Evolutionary conservation across 1,284 basidiomycete species (phyloP).

Genomic region (Pseudozyma sp.): DNA sequence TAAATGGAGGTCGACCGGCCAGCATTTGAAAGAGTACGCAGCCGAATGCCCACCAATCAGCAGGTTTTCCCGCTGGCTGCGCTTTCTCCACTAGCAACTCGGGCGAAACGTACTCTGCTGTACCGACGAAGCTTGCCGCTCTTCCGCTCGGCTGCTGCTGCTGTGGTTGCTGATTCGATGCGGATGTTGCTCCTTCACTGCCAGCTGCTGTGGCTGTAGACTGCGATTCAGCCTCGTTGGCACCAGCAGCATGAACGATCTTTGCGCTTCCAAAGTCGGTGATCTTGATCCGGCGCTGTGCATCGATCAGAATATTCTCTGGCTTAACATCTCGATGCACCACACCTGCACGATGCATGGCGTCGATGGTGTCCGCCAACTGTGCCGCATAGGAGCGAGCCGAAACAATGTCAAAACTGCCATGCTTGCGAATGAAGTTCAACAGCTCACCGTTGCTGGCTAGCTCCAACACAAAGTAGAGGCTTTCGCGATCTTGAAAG

Average conservation of each 20-base stretch:
- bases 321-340: slow-evolving; percentile 66
- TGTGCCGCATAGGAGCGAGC: slow-evolving; percentile 63
- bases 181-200: background rate
- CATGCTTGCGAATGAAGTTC: slow-evolving; percentile 58
- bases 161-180: background rate
- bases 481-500: slow-evolving; percentile 66
- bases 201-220: background rate
- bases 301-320: slow-evolving; percentile 66
- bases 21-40: slow-evolving; percentile 74
- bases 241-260: slow-evolving; percentile 40
- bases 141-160: background rate
- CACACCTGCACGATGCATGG: slow-evolving; percentile 63
- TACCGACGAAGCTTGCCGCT: slow-evolving; percentile 90
- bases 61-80: slow-evolving; percentile 69
- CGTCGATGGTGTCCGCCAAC: slow-evolving; percentile 61
- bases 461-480: slow-evolving; percentile 68
- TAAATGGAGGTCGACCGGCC: slow-evolving; percentile 73
- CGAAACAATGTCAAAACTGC: slow-evolving; percentile 57
- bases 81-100: slow-evolving; percentile 82
- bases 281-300: slow-evolving; percentile 57
- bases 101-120: slow-evolving; percentile 94
- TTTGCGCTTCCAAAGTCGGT: slow-evolving; percentile 68
- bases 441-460: slow-evolving; percentile 67
- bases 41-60: slow-evolving; percentile 74
- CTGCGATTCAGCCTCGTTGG: slow-evolving; percentile 2